Evolutionary conservation across 2,329 filamentous ascomycete species (phyloP), one percentile per base, ranked within the genome.

Genomic region (Alternaria ventricosa): DNA sequence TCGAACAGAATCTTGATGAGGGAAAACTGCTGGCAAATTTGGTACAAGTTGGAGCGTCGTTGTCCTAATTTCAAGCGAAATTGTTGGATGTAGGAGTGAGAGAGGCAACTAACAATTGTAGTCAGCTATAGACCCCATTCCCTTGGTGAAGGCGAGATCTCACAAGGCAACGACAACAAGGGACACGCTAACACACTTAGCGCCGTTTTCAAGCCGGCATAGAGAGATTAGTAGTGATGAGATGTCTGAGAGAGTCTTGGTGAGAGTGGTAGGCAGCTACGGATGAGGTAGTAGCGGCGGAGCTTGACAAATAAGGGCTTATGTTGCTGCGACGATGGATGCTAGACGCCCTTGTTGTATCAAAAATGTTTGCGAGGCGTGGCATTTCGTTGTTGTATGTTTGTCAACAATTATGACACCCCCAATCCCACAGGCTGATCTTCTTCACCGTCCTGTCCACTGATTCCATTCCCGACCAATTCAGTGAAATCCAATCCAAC

Each of bases 401-500:
- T 22, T 22, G 20, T 22, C 20, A 22, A 22, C 4, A 22, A 22
- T 22, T 4, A 22, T 22, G 20, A 22, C 13, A 79, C 70, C 5
- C 78, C 76, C 45, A 79, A 62, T 5, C 77, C 77, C n/a, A 79
- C 66, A 4, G 68, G 27, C 7, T 55, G 44, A 5, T 20, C 30
- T 10, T 25, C 58, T 10, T 47, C 43, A 5, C 49, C 51, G 2
- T 63, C 66, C 5, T 27, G 63, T 15, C 71, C 72, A 3, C 58
- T 63, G 6, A 73, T 60, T 0, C 68, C 70, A 51, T 64, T 77
- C 7, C 91, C 92, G 13, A 97, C 89, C 60, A 98, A 81, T 69
- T 92, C 92, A 60, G 87, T 88, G 77, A 99, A 98, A 79, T 99
- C 95, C 30, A 99, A 82, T 0, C 94, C 94, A 22, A 97, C 94